Conservation (phyloP, 2,329 filamentous ascomycete genomes). For the Kalaharituber pfeilii region DNA sequence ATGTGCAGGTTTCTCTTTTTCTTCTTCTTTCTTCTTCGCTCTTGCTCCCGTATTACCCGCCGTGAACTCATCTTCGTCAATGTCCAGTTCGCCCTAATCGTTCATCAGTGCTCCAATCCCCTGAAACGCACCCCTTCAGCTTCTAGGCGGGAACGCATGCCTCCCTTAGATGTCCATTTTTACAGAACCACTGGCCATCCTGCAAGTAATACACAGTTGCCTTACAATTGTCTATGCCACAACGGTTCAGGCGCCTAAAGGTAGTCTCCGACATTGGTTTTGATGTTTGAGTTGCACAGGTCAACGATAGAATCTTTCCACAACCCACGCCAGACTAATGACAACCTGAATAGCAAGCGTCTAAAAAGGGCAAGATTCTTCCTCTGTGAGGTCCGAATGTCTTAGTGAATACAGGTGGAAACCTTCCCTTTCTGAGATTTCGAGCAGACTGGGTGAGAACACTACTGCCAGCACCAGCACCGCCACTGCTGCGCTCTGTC, state of each 20-base stretch:
- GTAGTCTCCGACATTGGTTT: constrained; percentile 28
- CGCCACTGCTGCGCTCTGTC: no score
- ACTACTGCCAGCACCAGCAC: no score
- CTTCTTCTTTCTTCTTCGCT: constrained; percentile 41
- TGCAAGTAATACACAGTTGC: constrained; percentile 55
- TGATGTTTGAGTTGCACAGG: neutral
- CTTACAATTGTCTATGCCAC: constrained; percentile 43
- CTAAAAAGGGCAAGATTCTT: no score
- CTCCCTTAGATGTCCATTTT: constrained; percentile 63
- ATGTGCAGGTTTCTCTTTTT: constrained; percentile 33
- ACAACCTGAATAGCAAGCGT: no score
- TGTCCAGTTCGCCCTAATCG: constrained; percentile 11
- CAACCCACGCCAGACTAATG: no score
- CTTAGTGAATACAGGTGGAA: no score
- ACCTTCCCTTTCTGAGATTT: no score
- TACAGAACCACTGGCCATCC: constrained; percentile 61
- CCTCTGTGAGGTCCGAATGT: no score
- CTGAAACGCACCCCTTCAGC: neutral
- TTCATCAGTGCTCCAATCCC: neutral
- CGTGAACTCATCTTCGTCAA: constrained; percentile 48
- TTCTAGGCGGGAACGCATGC: constrained; percentile 35
- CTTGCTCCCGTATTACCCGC: constrained; percentile 42
- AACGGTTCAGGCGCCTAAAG: constrained; percentile 28
- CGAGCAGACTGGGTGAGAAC: no score
- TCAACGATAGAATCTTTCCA: no score